phyloP scores from a whole-genome alignment of 345 rosid genomes.

The Turnera subulata region DNA sequence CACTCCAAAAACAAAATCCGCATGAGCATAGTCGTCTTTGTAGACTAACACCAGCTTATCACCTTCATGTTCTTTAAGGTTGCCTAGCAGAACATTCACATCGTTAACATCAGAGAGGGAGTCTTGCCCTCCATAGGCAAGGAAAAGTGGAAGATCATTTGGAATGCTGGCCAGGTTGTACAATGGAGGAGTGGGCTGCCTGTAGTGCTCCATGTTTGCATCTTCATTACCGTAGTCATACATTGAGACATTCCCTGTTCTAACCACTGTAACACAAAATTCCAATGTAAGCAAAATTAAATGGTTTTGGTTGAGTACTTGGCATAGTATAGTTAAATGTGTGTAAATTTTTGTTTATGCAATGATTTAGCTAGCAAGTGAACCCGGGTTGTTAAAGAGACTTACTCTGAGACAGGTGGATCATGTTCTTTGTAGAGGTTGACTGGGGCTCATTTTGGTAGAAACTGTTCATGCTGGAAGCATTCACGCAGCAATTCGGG shows the following conservation, averaged over 20 bases:
- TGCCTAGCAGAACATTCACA: background rate
- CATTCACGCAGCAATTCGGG: conserved; percentile 34
- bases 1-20: background rate
- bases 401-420: conserved; percentile 43
- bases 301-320: too few relatives aligned
- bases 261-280: too few relatives aligned
- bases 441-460: conserved; percentile 29
- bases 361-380: too few relatives aligned
- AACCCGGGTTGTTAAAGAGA: background rate
- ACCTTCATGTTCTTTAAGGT: background rate
- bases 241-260: background rate
- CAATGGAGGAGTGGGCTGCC: background rate
- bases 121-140: background rate
- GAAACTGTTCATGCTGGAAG: conserved; percentile 14
- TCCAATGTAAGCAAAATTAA: too few relatives aligned
- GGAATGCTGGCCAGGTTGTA: background rate
- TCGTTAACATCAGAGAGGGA: background rate
- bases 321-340: too few relatives aligned
- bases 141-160: background rate
- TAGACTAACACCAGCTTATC: background rate
- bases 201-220: background rate
- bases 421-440: conserved; percentile 36
- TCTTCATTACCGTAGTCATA: background rate
- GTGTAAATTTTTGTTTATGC: too few relatives aligned
- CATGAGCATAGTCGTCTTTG: background rate